Evolutionary conservation across 768 basidiomycete species (phyloP), one percentile per base, ranked within the genome.

Genomic region (Mycena polygramma): DNA sequence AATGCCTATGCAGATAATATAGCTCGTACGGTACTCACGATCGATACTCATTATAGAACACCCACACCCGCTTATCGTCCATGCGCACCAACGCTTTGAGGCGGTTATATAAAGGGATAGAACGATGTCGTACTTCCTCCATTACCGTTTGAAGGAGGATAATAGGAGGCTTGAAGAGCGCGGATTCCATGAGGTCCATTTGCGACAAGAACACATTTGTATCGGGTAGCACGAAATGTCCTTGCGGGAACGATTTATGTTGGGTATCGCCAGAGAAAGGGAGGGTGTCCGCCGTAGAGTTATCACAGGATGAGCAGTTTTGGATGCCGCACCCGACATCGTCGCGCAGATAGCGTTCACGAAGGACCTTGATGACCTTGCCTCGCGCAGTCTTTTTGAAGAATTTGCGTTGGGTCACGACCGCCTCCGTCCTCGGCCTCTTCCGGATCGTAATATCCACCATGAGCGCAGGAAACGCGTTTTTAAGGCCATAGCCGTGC

Each of bases 381-480:
- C 98, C 98, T 74, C 90, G 84, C 0, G 94, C 93, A 0, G 98
- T 98, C 82, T 99, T 99, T 81, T 95, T 97, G 86, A 96, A 94
- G 81, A 96, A 99, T 78, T 95, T 97, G 69, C 93, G 91, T 75
- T 95, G 95, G 0, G 94, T 93, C 3, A 93, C 77, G 15, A 89
- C 87, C 1, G 91, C 92, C 77, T 95, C 94, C 7, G 89, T 84
- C 51, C 85, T 84, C 19, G 92, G 87, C 63, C 94, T 85, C 74
- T 94, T 95, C 24, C 90, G 83, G 46, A 95, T 91, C 5, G 89
- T 90, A 43, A 96, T 95, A 65, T 90, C 84, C 48, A 82, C 83
- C 85, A 85, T 59, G 37, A 11, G 41, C 10, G 41, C 41, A 41
- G 15, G 41, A 41, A 10, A 15, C 10, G 10, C 11, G 15, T 15